Evolutionary conservation across 345 rosid genomes (phyloP), one percentile per base, ranked within the genome.

Genomic region (Bruguiera sexangula): DNA sequence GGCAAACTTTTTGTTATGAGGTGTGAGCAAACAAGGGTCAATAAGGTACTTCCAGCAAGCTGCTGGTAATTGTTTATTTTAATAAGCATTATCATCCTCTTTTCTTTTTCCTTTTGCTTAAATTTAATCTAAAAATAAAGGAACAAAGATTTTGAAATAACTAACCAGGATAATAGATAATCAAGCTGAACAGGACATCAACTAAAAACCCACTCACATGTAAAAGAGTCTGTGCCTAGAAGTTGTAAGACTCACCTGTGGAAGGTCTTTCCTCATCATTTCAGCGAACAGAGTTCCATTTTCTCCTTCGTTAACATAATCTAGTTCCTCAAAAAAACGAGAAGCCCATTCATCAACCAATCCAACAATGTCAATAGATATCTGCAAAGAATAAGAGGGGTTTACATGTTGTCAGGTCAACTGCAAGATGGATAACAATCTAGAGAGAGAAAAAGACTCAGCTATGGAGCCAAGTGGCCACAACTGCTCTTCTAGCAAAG

Each of bases 331-430:
- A 69, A 94, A 94, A 69, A 94, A 94, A 20, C 98, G 96, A 75
- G 97, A 89, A 67, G 98, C 96, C 97, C 98, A 94, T 83, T 94
- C 98, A 84, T 94, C 98, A 76, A 94, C 97, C 82, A 94, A 76
- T 20, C 97, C 98, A 80, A 94, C 98, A 72, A 94, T 89, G 76
- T 94, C 97, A 62, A 91, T n/a, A 11, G 96, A 85, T 58, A 94
- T 77, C 98, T 91, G 79, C 52, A 53, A 59, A 34, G 60, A 21
- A 7, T 13, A 54, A 63, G 68, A 62, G 19, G 18, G 43, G 48
- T 11, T 10, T 10, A 39, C 2, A 43, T 13, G 50, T 13, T 43
- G 50, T 43, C 19, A 43, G 18, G 50, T 43, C 50, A 43, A 43
- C 18, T 43, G 50, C 18, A 11, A 13, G 18, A 43, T 13, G 16